These are phyloP conservation scores for Cicer yamashitae DNA, from an alignment of 306 rosid genomes.

Conservation along the genomic window DNA sequence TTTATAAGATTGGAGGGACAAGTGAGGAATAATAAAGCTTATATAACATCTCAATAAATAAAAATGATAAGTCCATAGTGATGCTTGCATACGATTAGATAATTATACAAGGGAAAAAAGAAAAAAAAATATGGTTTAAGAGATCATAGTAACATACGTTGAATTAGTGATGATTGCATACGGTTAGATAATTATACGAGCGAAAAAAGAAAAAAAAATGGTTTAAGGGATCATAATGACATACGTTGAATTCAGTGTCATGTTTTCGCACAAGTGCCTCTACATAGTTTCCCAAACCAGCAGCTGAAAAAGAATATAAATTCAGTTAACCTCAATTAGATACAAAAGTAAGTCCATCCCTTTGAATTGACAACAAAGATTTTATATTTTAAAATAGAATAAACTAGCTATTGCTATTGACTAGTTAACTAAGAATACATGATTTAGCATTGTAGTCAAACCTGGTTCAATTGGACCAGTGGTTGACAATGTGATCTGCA, in stretches of 20 bases:
- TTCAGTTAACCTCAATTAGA: constrained; percentile 10
- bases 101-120: background rate
- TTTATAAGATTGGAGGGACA: background rate
- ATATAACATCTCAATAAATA: background rate
- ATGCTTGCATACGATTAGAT: constrained; percentile 6
- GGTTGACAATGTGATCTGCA: constrained; percentile 63
- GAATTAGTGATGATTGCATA: constrained; percentile 41
- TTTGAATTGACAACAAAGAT: background rate
- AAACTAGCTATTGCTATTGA: constrained; percentile 29
- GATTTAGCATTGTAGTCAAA: constrained; percentile 45
- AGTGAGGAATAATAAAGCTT: constrained; percentile 10
- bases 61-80: background rate
- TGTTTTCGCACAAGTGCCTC: constrained; percentile 97
- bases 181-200: background rate
- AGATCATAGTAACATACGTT: constrained; percentile 61
- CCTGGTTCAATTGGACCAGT: constrained; percentile 92
- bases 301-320: constrained; percentile 69
- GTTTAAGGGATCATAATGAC: constrained; percentile 45
- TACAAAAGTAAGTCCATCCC: background rate
- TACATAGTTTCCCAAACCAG: constrained; percentile 96
- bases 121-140: background rate
- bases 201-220: background rate
- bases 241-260: constrained; percentile 89
- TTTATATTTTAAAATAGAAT: constrained; percentile 15
- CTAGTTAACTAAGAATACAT: constrained; percentile 16